phyloP scores from a whole-genome alignment of 331 rosid species.

The Spiraea crenata region DNA sequence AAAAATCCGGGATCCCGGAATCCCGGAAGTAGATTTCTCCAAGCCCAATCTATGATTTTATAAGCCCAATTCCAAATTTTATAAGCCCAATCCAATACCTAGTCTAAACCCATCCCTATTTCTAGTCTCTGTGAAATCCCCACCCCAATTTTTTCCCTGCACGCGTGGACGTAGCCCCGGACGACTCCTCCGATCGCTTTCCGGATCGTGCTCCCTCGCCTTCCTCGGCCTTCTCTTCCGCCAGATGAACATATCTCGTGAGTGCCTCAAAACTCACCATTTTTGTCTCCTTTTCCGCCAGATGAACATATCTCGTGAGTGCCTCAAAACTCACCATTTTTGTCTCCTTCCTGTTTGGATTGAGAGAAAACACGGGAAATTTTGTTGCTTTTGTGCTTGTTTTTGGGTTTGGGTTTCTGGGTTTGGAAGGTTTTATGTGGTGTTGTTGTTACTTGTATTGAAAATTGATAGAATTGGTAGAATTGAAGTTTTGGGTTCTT shows the following conservation, averaged over 20 bases:
- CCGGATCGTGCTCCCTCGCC: slow-evolving; percentile 78
- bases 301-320: slow-evolving; percentile 57
- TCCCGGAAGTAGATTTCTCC: no score
- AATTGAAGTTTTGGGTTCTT: slow-evolving; percentile 2
- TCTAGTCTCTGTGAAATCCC: no score
- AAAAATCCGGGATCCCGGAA: no score
- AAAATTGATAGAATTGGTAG: not conserved
- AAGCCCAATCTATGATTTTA: no score
- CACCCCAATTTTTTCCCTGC: no score
- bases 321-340: not conserved
- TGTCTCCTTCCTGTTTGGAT: not conserved
- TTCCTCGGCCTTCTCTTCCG: slow-evolving; percentile 93
- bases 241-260: slow-evolving; percentile 68
- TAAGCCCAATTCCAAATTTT: no score
- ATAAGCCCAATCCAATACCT: no score
- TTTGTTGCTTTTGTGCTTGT: not conserved
- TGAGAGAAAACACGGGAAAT: not conserved
- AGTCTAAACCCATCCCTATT: no score
- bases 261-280: not conserved
- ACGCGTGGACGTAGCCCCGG: no score
- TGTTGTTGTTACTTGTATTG: slow-evolving; percentile 2
- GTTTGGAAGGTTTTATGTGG: not conserved
- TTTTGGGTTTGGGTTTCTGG: slow-evolving; percentile 1
- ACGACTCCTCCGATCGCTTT: slow-evolving; percentile 62
- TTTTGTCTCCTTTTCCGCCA: slow-evolving; percentile 94